Evolutionary conservation across 2,329 filamentous ascomycete genomes (phyloP), one percentile per base, ranked within the genome.

Genomic region (Penicillium paneum): DNA sequence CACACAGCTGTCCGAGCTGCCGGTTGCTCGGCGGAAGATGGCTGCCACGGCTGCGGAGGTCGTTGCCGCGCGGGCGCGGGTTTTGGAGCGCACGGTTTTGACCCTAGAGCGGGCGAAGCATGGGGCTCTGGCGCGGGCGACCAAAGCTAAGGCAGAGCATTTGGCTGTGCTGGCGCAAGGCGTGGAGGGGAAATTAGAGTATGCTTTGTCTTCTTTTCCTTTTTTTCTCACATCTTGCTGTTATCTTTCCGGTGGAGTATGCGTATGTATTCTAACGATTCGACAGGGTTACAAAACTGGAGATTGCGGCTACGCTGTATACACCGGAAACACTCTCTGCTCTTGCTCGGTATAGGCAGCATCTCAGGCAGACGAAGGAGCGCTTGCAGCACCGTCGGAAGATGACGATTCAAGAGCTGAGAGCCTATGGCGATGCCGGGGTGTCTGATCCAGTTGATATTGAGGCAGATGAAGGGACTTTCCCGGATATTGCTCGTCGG

Each of bases 51-150:
- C 71, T 13, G 68, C 71, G 11, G 63, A 60, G 38, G 66, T 76
- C 11, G 56, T 75, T 34, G 65, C 66, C 5, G 57, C 59, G 19
- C 69, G 69, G 17, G 65, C 71, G 7, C 63, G 60, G 38, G 58
- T 74, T 12, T 59, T 76, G 32, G 72, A 76, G 62, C 66, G 68
- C 17, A 71, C 65, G 38, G 63, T 76, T 38, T 64, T 71, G n/a
- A 61, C 75, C n/a, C 58, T 77, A 35, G 73, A 75, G 54, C 64
- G 73, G 45, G 70, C 63, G 24, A 74, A 75, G 52, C 71, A 75
- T 56, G 74, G 74, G 19, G 67, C 64, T 17, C 46, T 73, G 39
- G 65, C 68, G 41, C 64, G 71, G 49, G 72, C 65, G 49, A 70
- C 64, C 21, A 74, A 67, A 55, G 72, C 72, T 4, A 70, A 70